phyloP scores from a whole-genome alignment of 177 flowering plant genomes.

The Vitis hybrid region DNA sequence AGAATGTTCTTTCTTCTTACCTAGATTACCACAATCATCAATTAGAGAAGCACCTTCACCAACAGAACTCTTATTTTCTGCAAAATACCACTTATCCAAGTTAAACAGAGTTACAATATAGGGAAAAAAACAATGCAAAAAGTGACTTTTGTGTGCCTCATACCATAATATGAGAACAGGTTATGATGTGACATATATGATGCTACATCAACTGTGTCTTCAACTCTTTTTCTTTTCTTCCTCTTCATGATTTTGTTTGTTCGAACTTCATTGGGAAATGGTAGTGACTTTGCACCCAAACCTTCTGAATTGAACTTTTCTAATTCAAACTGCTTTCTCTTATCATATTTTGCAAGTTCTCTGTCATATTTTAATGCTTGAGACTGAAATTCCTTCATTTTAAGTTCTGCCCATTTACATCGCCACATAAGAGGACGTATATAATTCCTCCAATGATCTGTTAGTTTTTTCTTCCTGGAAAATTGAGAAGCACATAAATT shows the following conservation, averaged over 20 bases:
- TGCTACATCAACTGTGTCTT: constrained; percentile 42
- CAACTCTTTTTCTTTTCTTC: constrained; percentile 50
- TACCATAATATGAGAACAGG: constrained; percentile 61
- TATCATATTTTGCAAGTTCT: constrained; percentile 34
- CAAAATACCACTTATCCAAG: constrained; percentile 6
- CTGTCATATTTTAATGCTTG: constrained; percentile 38
- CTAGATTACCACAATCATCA: constrained; percentile 25
- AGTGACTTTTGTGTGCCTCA: background rate
- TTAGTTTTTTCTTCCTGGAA: constrained; percentile 54
- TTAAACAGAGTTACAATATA: background rate
- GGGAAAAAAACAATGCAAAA: constrained; percentile 5
- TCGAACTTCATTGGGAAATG: constrained; percentile 24
- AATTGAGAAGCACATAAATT: background rate
- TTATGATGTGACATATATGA: constrained; percentile 48
- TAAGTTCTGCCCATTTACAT: constrained; percentile 61
- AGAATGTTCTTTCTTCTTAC: constrained; percentile 22
- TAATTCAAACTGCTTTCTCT: constrained; percentile 23
- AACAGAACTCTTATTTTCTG: constrained; percentile 36
- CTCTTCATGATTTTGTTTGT: constrained; percentile 35
- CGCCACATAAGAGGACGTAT: constrained; percentile 63
- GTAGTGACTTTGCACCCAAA: constrained; percentile 32
- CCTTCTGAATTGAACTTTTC: constrained; percentile 23
- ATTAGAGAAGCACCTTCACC: constrained; percentile 20
- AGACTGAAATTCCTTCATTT: constrained; percentile 36
- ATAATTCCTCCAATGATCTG: constrained; percentile 56